A percentile compares a stretch with the other conserved stretches of the same genome.
phyloP scores from a whole-genome alignment of 2,329 filamentous ascomycete genomes.

The Didymella arachidicola region DNA sequence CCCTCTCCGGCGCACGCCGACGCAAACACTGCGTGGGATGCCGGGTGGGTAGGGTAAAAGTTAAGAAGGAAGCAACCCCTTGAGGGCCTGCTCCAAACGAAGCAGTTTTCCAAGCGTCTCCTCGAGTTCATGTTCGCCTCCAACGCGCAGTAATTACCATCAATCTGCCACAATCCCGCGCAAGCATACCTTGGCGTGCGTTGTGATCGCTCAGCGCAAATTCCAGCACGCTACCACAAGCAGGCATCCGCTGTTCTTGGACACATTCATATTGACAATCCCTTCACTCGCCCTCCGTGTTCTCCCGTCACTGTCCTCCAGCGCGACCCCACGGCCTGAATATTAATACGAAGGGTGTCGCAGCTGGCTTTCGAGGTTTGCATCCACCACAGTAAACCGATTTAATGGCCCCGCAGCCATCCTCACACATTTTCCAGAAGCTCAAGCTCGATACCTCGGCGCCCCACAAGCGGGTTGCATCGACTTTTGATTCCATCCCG shows the following conservation, averaged over 20 bases:
- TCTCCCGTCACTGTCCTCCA: conserved; percentile 37
- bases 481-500: conserved; percentile 49
- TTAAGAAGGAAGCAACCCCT: conserved; percentile 8
- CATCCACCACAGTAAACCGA: conserved; percentile 45
- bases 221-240: conserved; percentile 19
- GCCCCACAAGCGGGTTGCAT: conserved; percentile 45
- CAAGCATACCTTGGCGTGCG: conserved; percentile 5
- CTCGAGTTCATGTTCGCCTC: neutral
- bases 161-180: conserved; percentile 7
- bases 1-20: conserved; percentile 20
- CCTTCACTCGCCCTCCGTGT: conserved; percentile 35
- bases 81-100: neutral
- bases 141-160: neutral
- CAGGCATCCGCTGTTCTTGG: conserved; percentile 27
- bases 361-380: conserved; percentile 39
- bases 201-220: conserved; percentile 1
- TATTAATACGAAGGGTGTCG: conserved; percentile 37
- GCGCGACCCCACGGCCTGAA: conserved; percentile 40
- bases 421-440: conserved; percentile 54
- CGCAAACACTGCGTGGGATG: conserved; percentile 15
- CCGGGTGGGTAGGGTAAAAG: neutral
- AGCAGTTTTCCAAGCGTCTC: neutral
- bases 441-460: conserved; percentile 52
- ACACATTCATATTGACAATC: conserved; percentile 32
- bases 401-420: conserved; percentile 51